Conservation (phyloP, 2,329 filamentous ascomycete genomes). For the Pyrenophora seminiperda region DNA sequence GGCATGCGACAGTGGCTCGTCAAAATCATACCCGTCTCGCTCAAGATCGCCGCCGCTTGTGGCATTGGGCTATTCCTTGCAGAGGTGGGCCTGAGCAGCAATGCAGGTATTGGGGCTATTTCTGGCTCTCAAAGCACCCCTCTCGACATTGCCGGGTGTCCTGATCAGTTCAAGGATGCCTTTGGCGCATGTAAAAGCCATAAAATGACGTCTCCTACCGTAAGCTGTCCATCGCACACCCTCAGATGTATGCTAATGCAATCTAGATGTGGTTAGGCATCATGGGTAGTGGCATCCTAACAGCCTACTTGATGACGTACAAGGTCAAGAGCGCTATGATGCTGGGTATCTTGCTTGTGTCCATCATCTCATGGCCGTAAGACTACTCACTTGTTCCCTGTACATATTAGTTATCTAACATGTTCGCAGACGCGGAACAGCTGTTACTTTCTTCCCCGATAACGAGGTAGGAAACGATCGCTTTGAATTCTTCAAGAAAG, state of each 20-base stretch:
- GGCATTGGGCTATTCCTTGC: slow-evolving; percentile 85
- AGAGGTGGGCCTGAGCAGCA: slow-evolving; percentile 75
- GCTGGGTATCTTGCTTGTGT: slow-evolving; percentile 78
- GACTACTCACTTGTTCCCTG: slow-evolving; percentile 16
- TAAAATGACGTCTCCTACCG: slow-evolving; percentile 79
- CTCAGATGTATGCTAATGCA: slow-evolving; percentile 10
- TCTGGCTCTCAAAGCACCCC: slow-evolving; percentile 69
- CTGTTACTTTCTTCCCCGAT: slow-evolving; percentile 80
- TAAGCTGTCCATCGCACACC: slow-evolving; percentile 25
- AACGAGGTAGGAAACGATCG: slow-evolving; percentile 67
- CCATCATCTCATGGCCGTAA: slow-evolving; percentile 82
- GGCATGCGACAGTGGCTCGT: slow-evolving; percentile 89
- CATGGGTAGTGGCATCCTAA: slow-evolving; percentile 81
- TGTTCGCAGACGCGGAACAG: slow-evolving; percentile 60
- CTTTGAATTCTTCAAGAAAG: slow-evolving; percentile 85
- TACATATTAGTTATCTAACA: slow-evolving; percentile 22
- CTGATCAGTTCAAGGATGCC: slow-evolving; percentile 55
- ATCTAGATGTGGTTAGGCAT: slow-evolving; percentile 79
- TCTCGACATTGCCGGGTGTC: slow-evolving; percentile 76
- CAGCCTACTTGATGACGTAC: slow-evolving; percentile 80
- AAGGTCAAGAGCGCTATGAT: slow-evolving; percentile 87
- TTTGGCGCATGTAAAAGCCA: slow-evolving; percentile 66
- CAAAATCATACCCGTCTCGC: slow-evolving; percentile 76
- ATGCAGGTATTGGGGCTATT: slow-evolving; percentile 79
- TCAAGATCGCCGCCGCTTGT: slow-evolving; percentile 84